These are phyloP conservation scores for Coemansia sp. DNA, from an alignment of 192 early-diverging fungal species.

Conservation along the genomic window DNA sequence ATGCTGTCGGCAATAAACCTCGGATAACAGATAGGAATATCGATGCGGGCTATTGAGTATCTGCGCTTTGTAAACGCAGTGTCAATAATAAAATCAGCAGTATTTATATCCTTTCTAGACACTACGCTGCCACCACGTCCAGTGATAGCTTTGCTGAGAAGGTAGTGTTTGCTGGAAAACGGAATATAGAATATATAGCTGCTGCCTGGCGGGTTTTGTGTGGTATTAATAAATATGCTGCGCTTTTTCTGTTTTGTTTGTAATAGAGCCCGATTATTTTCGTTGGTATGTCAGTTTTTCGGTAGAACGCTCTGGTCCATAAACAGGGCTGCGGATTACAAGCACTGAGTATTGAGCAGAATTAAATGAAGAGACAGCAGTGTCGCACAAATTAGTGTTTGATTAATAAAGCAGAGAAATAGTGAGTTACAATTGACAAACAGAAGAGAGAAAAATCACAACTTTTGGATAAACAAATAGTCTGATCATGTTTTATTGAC, in stretches of 20 bases:
- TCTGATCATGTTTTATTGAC: not conserved
- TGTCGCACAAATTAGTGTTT: too few relatives aligned
- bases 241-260: not conserved
- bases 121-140: slow-evolving; percentile 6
- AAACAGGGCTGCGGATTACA: not conserved
- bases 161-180: not conserved
- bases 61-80: not conserved
- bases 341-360: not conserved
- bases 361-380: not conserved
- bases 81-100: slow-evolving; percentile 22
- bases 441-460: not conserved
- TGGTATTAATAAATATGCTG: not conserved
- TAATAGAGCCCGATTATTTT: not conserved
- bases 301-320: not conserved
- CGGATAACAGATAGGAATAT: slow-evolving; percentile 11
- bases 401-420: not conserved
- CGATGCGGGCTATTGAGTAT: not conserved
- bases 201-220: not conserved
- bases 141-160: not conserved
- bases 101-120: not conserved
- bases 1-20: slow-evolving; percentile 18
- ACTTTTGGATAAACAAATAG: not conserved
- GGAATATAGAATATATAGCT: slow-evolving; percentile 8
- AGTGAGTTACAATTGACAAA: not conserved
- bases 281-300: not conserved